Evolutionary conservation across 83 land plant species (phyloP), one percentile per base, ranked within the genome.

Genomic region (Picea mariana): DNA sequence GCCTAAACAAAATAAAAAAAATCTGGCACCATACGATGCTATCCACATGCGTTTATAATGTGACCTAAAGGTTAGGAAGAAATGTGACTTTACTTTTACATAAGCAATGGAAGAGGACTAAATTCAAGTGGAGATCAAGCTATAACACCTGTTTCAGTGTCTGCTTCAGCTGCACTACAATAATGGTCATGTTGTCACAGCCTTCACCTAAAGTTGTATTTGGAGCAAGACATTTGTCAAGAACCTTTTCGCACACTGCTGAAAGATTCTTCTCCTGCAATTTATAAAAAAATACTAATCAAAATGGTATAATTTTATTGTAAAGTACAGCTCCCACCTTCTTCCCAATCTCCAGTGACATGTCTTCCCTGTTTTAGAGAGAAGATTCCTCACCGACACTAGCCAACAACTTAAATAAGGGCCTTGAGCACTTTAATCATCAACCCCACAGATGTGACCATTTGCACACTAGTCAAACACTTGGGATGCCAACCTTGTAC

Each of bases 121-220:
- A 42, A 73, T 23, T 55, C 52, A 42, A n/a, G 13, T 47, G 26
- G 12, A n/a, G 77, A 34, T 73, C 77, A 73, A 73, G 77, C 77
- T 42, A 47, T 73, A 3, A 47, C 77, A 44, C 11, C 42, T 44
- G 15, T 40, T 47, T 44, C 49, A 49, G 21, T 49, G 44, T 42
- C 77, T 42, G n/a, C 81, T 80, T 83, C 34, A 87, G 81, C 71
- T 87, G 87, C 38, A 87, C 88, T 80, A 87, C 71, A 80, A 87
- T 84, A 47, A 87, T 76, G 79, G 87, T 87, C 88, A 87, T 87
- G 59, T 87, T 87, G 81, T 87, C 88, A 72, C 88, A 87, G 15
- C 88, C 88, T 84, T 84, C 86, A 47, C 80, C 79, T 55, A 68
- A 62, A 20, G 72, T 21, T 42, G 81, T 84, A 75, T 63, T 83